Conservation (phyloP, 2,329 filamentous ascomycete species). For the Scedosporium dehoogii region DNA sequence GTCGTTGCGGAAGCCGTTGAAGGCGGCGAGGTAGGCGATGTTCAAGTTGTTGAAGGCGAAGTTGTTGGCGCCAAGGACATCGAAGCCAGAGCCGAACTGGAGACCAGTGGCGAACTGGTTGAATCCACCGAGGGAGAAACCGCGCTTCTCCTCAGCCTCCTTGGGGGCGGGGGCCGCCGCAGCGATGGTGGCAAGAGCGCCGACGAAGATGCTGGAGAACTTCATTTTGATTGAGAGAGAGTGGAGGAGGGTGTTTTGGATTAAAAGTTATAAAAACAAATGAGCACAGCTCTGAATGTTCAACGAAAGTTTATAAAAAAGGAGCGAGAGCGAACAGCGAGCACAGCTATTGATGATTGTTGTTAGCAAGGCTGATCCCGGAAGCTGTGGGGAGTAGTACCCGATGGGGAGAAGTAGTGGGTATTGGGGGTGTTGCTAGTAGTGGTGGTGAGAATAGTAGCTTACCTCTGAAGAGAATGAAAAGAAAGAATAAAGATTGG, state of each 20-base stretch:
- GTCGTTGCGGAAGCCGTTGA: slow-evolving; percentile 35
- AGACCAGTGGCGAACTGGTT: slow-evolving; percentile 26
- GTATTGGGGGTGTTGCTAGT: neutral
- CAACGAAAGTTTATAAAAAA: slow-evolving; percentile 24
- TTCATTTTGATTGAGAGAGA: slow-evolving; percentile 34
- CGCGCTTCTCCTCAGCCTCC: slow-evolving; percentile 18
- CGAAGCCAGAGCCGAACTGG: slow-evolving; percentile 27
- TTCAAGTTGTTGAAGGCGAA: slow-evolving; percentile 30
- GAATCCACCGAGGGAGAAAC: slow-evolving; percentile 27
- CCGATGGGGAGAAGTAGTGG: too few species aligned
- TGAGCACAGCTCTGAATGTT: slow-evolving; percentile 36
- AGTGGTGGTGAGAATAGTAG: neutral
- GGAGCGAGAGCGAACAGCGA: slow-evolving; percentile 33
- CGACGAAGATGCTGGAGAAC: slow-evolving; percentile 32
- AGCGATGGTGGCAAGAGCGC: slow-evolving; percentile 33
- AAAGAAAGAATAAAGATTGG: slow-evolving; percentile 26
- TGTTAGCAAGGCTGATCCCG: slow-evolving; percentile 9
- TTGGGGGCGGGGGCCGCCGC: slow-evolving; percentile 29
- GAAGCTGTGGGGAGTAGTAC: too few species aligned
- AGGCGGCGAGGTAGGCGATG: slow-evolving; percentile 33
- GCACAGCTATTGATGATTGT: slow-evolving; percentile 30
- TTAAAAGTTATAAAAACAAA: slow-evolving; percentile 15
- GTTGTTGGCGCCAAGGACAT: slow-evolving; percentile 28
- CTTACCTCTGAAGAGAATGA: slow-evolving; percentile 38
- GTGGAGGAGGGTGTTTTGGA: slow-evolving; percentile 17